Base-by-base conservation (phyloP, 1,284 basidiomycete species). In the Entoloma clypeatum region DNA sequence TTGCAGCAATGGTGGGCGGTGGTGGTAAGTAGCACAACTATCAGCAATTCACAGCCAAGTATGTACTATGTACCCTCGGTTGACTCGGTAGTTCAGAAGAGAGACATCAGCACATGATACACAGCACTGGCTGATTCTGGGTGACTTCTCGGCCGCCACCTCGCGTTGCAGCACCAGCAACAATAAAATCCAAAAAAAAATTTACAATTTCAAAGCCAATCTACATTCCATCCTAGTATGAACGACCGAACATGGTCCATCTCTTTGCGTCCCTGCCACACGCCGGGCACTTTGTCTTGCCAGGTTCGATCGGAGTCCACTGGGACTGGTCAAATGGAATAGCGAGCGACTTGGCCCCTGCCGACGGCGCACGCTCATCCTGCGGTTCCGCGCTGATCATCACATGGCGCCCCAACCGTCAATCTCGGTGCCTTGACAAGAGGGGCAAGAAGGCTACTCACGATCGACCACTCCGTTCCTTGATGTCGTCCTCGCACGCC, bases 401-500 rank as follows among this genome's bases (percentile, higher is more conserved):
- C 45, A 42, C 21, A 38, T 34, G 7, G 4, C 45, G 24, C n/a
- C 9, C 21, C 23, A 24, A 36, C 29, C 43, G 44, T 39, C 14
- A 30, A 32, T 23, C 26, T 39, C 39, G 35, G 38, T 6, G 23
- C 26, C 45, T 47, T 22, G 28, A 29, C 49, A 39, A 9, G 44
- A 25, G 23, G 32, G 43, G 44, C 16, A 48, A 17, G 35, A 29
- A 46, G 39, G 35, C 10, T 7, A 82, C 90, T 73, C 59, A 92
- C 89, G 84, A 76, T 62, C 81, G 74, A 25, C 81, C 91, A 59
- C 85, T 91, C 50, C 90, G 76, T 59, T 98, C 92, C 75, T 99
- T 99, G 75, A 99, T 96, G 58, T 92, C 90, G 65, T 99, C 95
- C 65, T 99, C 95, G 64, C 96, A 99, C 31, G 74, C 77, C 62